Conservation (phyloP, 495 filamentous ascomycete genomes). For the Daldinia concentrica region DNA sequence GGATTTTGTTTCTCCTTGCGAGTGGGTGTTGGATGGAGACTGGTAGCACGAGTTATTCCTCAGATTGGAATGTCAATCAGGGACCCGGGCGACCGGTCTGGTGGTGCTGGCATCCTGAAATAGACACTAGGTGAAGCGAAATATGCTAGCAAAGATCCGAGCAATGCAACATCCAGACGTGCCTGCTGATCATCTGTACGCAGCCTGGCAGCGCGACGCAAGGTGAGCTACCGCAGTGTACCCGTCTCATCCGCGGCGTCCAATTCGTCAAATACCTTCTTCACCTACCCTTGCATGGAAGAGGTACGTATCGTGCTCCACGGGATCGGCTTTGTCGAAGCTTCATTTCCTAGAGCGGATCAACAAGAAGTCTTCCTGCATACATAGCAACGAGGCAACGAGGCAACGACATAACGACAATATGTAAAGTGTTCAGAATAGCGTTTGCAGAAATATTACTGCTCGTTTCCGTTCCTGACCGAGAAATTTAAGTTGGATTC, state of each 20-base stretch:
- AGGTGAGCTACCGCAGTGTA: conserved; percentile 23
- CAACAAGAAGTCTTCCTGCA: conserved; percentile 14
- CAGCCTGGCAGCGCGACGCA: conserved; percentile 12
- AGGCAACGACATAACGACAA: background rate
- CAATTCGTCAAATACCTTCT: conserved; percentile 35
- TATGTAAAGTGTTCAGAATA: background rate
- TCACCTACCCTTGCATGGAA: conserved; percentile 20
- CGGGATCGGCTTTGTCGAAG: conserved; percentile 10
- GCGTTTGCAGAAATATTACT: conserved; percentile 7
- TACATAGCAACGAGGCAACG: background rate
- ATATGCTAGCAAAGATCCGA: conserved; percentile 41
- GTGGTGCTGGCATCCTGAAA: conserved; percentile 31
- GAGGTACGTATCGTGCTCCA: conserved; percentile 3
- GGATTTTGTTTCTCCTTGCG: conserved; percentile 31
- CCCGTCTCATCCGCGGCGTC: conserved; percentile 14
- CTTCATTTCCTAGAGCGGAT: conserved; percentile 27
- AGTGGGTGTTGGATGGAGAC: conserved; percentile 13
- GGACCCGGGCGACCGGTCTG: conserved; percentile 18
- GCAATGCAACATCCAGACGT: conserved; percentile 42
- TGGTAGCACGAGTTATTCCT: conserved; percentile 16
- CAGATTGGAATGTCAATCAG: conserved; percentile 28
- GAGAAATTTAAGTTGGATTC: conserved; percentile 27
- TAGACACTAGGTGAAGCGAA: conserved; percentile 35
- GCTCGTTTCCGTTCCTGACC: conserved; percentile 9
- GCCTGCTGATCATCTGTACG: conserved; percentile 40